phyloP scores from a whole-genome alignment of 1,139 yeast genomes.

The Hyphopichia burtonii region DNA sequence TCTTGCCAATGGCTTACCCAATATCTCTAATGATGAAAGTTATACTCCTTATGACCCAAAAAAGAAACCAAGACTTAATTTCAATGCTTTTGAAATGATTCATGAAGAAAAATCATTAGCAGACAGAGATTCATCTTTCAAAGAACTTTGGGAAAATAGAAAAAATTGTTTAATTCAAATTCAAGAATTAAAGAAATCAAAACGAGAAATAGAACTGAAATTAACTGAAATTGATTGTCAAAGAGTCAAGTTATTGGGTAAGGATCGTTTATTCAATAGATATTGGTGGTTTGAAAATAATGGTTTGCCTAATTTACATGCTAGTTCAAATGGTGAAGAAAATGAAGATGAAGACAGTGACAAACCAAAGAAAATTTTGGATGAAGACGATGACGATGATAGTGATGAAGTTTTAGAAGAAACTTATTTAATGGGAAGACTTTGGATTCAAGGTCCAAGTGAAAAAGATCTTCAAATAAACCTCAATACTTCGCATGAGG shows the following conservation, averaged over 20 bases:
- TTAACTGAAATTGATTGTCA: conserved; percentile 73
- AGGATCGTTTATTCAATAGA: conserved; percentile 78
- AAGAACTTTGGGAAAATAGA: conserved; percentile 42
- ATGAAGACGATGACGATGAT: conserved; percentile 35
- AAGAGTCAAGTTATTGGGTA: conserved; percentile 73
- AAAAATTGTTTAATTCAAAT: conserved; percentile 38
- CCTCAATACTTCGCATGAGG: conserved; percentile 11
- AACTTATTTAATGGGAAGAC: conserved; percentile 78
- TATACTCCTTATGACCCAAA: conserved; percentile 5
- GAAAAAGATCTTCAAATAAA: conserved; percentile 51
- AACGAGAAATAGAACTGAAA: conserved; percentile 52
- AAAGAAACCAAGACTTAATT: conserved; percentile 30
- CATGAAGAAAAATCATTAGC: conserved; percentile 51
- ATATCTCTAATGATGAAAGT: background rate
- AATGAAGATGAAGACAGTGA: conserved; percentile 31
- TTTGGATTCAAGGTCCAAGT: conserved; percentile 94
- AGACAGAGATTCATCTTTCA: conserved; percentile 45
- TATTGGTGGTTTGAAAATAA: conserved; percentile 96
- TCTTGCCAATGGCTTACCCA: background rate
- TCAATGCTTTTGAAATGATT: conserved; percentile 41
- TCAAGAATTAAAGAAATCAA: conserved; percentile 45
- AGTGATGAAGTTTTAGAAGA: conserved; percentile 48
- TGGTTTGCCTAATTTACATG: conserved; percentile 67
- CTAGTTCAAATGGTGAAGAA: conserved; percentile 36
- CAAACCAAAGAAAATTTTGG: conserved; percentile 33